phyloP scores from a whole-genome alignment of 2,329 filamentous ascomycete species.

The Macroventuria anomochaeta region DNA sequence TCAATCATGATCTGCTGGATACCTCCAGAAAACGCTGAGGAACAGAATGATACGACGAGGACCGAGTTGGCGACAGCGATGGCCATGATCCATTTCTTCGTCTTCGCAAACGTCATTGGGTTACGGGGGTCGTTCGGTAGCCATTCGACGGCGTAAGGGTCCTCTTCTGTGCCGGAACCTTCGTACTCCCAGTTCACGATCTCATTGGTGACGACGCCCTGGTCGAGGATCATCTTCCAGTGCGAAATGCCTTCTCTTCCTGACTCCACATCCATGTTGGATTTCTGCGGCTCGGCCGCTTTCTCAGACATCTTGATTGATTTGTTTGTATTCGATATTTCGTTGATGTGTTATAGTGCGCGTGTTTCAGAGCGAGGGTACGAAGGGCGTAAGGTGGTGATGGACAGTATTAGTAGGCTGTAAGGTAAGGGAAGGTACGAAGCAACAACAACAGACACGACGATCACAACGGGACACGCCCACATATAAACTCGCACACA shows the following conservation, averaged over 20 bases:
- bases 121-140: slow-evolving; percentile 56
- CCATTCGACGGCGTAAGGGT: slow-evolving; percentile 56
- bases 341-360: slow-evolving; percentile 5
- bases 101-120: slow-evolving; percentile 49
- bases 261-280: slow-evolving; percentile 41
- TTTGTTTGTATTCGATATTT: not conserved
- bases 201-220: slow-evolving; percentile 47
- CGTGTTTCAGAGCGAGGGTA: not conserved
- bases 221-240: slow-evolving; percentile 46
- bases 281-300: slow-evolving; percentile 20
- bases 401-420: slow-evolving; percentile 6
- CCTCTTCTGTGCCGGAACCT: slow-evolving; percentile 53
- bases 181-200: slow-evolving; percentile 51
- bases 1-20: slow-evolving; percentile 49
- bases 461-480: slow-evolving; percentile 18
- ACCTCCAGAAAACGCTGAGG: slow-evolving; percentile 51
- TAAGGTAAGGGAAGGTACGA: slow-evolving; percentile 6
- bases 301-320: slow-evolving; percentile 27
- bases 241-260: slow-evolving; percentile 44
- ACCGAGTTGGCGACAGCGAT: slow-evolving; percentile 52
- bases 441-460: slow-evolving; percentile 5
- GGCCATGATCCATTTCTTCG: slow-evolving; percentile 52
- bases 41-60: slow-evolving; percentile 53
- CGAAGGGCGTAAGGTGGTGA: not conserved
- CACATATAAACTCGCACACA: slow-evolving; percentile 17